phyloP scores from a whole-genome alignment of 2,329 filamentous ascomycete genomes.

The Epichloe sylvatica region DNA sequence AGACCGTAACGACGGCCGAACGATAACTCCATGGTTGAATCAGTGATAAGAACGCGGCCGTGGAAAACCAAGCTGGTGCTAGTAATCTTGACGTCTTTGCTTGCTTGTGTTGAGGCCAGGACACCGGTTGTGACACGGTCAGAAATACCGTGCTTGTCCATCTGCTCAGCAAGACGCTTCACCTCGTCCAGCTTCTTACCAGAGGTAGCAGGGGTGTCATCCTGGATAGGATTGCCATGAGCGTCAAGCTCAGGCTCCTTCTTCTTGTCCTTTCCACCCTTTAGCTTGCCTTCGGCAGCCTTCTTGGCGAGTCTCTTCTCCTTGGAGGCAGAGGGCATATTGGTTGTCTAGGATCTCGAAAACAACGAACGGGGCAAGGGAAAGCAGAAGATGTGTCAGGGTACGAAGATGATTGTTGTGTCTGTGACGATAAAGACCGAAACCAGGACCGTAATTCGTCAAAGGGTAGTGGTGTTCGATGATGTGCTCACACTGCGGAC shows the following conservation, averaged over 20 bases:
- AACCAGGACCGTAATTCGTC: neutral
- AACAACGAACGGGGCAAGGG: constrained; percentile 4
- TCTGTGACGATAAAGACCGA: neutral
- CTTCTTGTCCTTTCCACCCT: constrained; percentile 60
- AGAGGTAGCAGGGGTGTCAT: constrained; percentile 54
- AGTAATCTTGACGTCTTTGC: constrained; percentile 94
- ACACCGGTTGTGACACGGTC: constrained; percentile 98
- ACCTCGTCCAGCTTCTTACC: constrained; percentile 65
- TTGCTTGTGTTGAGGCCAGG: constrained; percentile 66
- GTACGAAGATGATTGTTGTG: neutral
- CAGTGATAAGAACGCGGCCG: constrained; percentile 87
- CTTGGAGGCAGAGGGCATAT: constrained; percentile 56
- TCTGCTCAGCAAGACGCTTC: constrained; percentile 77
- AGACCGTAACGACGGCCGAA: constrained; percentile 89
- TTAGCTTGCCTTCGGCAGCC: constrained; percentile 62
- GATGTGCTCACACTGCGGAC: neutral
- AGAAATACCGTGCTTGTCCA: constrained; percentile 91
- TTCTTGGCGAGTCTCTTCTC: constrained; percentile 60
- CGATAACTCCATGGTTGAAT: constrained; percentile 84
- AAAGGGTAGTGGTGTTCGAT: neutral
- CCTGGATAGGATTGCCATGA: constrained; percentile 40
- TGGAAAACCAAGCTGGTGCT: constrained; percentile 93
- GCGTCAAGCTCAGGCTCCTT: constrained; percentile 55
- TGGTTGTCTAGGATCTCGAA: constrained; percentile 17
- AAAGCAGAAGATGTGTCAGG: constrained; percentile 1